phyloP scores from a whole-genome alignment of 805 yeast genomes.

The Torulaspora quercuum region DNA sequence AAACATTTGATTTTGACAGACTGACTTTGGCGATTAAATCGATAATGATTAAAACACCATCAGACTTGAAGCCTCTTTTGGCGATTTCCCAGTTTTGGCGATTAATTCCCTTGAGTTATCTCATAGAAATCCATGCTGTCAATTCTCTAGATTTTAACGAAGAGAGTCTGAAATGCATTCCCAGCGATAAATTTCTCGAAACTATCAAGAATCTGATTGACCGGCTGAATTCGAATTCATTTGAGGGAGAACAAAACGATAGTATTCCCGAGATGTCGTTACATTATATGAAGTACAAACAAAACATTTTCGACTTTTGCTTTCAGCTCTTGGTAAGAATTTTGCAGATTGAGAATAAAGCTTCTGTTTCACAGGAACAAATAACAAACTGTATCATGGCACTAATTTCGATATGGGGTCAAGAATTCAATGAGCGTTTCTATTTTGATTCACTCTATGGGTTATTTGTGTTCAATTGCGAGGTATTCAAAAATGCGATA shows the following conservation, averaged over 20 bases:
- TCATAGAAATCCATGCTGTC: slow-evolving; percentile 36
- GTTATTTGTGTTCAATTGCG: slow-evolving; percentile 16
- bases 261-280: slow-evolving; percentile 19
- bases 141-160: slow-evolving; percentile 23
- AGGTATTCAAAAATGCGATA: slow-evolving; percentile 16
- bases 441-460: slow-evolving; percentile 25
- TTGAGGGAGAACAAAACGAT: slow-evolving; percentile 15
- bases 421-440: slow-evolving; percentile 27
- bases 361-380: slow-evolving; percentile 1
- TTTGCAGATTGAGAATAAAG: slow-evolving; percentile 2
- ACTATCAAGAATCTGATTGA: slow-evolving; percentile 20
- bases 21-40: slow-evolving; percentile 21
- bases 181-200: slow-evolving; percentile 10
- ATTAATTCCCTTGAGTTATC: slow-evolving; percentile 26
- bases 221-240: slow-evolving; percentile 28
- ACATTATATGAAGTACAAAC: slow-evolving; percentile 32
- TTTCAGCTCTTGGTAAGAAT: slow-evolving; percentile 16
- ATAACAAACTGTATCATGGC: slow-evolving; percentile 8
- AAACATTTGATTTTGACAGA: slow-evolving; percentile 13
- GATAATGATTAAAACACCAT: slow-evolving; percentile 29
- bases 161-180: slow-evolving; percentile 5
- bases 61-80: slow-evolving; percentile 33
- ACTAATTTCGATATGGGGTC: slow-evolving; percentile 29
- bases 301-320: slow-evolving; percentile 28
- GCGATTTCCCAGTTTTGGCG: slow-evolving; percentile 27